Percentiles rank a stretch among this genome's conserved stretches.
phyloP scores from a whole-genome alignment of 1,284 basidiomycete genomes.

The Puccinia brachypodii region DNA sequence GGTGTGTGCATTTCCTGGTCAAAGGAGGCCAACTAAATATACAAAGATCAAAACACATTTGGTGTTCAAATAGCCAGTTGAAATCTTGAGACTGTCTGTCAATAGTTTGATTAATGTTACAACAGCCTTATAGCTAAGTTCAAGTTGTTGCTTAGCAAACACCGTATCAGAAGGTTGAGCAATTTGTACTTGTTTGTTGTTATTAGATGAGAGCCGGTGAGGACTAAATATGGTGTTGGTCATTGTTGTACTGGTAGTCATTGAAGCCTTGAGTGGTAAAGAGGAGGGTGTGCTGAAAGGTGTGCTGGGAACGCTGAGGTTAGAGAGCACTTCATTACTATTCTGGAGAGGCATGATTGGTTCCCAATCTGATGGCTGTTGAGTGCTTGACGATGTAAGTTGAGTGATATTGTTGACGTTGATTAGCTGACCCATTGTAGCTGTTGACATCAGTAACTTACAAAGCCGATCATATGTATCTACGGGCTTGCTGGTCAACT shows the following conservation, averaged over 20 bases:
- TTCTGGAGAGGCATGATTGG: constrained; percentile 54
- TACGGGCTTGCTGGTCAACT: not conserved
- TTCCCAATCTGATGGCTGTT: constrained; percentile 11
- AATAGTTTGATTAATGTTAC: constrained; percentile 51
- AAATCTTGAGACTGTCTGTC: constrained; percentile 50
- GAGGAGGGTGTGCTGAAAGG: constrained; percentile 49
- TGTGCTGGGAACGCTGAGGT: constrained; percentile 17
- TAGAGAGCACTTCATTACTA: not conserved
- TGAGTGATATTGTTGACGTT: constrained; percentile 25
- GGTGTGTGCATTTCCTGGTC: constrained; percentile 24
- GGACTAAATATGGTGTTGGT: constrained; percentile 69
- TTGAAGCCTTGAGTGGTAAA: constrained; percentile 63
- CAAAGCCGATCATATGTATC: constrained; percentile 44
- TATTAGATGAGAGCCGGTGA: constrained; percentile 52
- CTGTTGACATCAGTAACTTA: constrained; percentile 23
- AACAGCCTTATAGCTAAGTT: constrained; percentile 48
- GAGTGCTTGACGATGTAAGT: constrained; percentile 11
- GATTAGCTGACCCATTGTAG: constrained; percentile 27
- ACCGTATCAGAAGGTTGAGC: constrained; percentile 59
- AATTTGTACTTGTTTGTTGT: constrained; percentile 56
- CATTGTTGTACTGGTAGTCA: constrained; percentile 64
- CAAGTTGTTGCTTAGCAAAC: constrained; percentile 43
- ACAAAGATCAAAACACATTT: constrained; percentile 49
- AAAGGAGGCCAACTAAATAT: constrained; percentile 32
- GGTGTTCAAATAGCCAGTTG: constrained; percentile 44